Evolutionary conservation across 2,329 filamentous ascomycete genomes (phyloP), one percentile per base, ranked within the genome.

Genomic region (Aspergillus neoniger): DNA sequence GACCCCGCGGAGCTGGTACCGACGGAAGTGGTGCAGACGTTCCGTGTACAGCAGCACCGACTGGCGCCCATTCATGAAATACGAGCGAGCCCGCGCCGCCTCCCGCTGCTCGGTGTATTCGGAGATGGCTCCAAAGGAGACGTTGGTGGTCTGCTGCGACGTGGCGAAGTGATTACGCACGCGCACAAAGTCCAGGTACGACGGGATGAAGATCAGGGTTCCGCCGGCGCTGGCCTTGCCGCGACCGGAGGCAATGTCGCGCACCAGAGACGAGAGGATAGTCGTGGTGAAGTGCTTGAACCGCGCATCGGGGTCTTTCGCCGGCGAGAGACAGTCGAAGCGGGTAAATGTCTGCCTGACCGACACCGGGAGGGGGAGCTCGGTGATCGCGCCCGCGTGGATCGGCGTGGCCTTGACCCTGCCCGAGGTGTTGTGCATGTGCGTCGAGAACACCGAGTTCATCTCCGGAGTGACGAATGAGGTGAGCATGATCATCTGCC

Each of bases 181-280:
- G 44, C 93, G 90, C 47, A 97, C 90, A 74, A 98, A 98, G 79
- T 99, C 95, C 61, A 97, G 88, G 77, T 97, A 98, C 0, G 90
- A 92, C 0, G 95, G 92, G 53, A 98, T 88, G 79, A 96, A 97
- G 71, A 99, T 83, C 15, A 99, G 81, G 0, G 91, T 91, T 36
- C 95, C 93, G 1, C 82, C 79, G 1, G 83, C 80, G 59, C 87
- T 85, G 61, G 86, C 86, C 47, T 74, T 75, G 39, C 72, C 70
- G 36, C 73, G 71, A 32, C 70, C 68, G 2, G 67, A 68, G 1
- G 72, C 69, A 52, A 76, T 72, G 32, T 88, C 85, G 69, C 90
- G 90, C 55, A 86, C 82, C 15, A 97, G 83, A 1, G 86, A 83
- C 0, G 95, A 92, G 14, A 98, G 79, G 57, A 97, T 83, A 28